phyloP scores from a whole-genome alignment of 768 basidiomycete species.

The Rhizopogon vinicolor region DNA sequence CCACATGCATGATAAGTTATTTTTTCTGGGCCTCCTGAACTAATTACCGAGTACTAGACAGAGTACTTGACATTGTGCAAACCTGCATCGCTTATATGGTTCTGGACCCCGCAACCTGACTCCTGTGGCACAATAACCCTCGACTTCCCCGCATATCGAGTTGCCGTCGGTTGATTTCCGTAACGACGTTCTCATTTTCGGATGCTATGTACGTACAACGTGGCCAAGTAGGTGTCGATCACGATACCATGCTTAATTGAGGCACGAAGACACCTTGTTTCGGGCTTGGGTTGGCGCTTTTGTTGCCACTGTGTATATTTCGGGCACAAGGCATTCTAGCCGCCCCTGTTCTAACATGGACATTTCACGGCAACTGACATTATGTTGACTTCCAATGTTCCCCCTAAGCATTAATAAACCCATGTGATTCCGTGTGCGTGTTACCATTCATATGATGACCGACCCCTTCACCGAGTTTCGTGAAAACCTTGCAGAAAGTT shows the following conservation, averaged over 20 bases:
- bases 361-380: background rate
- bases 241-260: slow-evolving; percentile 22
- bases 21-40: background rate
- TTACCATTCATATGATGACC: background rate
- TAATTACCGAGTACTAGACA: background rate
- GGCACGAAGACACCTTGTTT: slow-evolving; percentile 12
- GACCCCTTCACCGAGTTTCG: too few species aligned
- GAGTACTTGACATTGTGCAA: background rate
- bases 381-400: background rate
- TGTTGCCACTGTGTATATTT: background rate
- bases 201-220: slow-evolving; percentile 26
- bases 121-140: too few species aligned
- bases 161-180: slow-evolving; percentile 36
- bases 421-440: background rate
- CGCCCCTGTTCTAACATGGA: background rate
- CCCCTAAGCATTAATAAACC: background rate
- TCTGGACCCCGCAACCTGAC: background rate
- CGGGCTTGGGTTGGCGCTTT: slow-evolving; percentile 3
- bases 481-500: background rate
- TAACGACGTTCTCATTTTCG: slow-evolving; percentile 52
- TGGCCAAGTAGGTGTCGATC: slow-evolving; percentile 22
- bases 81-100: background rate
- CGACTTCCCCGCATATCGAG: slow-evolving; percentile 14
- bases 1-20: slow-evolving; percentile 28
- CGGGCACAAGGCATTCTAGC: background rate